phyloP scores from a whole-genome alignment of 192 early-diverging fungal genomes.

The Backusella morwellensis region DNA sequence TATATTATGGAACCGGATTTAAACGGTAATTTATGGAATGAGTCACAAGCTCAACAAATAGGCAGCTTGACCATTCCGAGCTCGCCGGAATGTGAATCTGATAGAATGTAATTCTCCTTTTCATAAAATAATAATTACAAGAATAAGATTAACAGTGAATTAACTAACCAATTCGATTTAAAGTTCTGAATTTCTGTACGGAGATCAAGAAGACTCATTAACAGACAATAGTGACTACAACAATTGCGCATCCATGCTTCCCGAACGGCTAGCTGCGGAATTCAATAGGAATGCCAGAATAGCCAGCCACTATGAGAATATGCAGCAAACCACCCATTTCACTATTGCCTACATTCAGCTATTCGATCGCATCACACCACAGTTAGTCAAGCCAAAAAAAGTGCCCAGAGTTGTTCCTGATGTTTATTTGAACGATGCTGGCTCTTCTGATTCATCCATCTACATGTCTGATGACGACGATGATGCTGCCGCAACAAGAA shows the following conservation, averaged over 20 bases:
- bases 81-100: neutral
- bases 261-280: neutral
- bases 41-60: neutral
- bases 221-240: neutral
- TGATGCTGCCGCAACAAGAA: neutral
- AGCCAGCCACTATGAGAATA: neutral
- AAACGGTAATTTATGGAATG: neutral
- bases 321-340: neutral
- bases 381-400: neutral
- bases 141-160: neutral
- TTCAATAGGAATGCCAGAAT: neutral
- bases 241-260: neutral
- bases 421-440: neutral
- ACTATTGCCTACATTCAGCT: neutral
- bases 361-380: neutral
- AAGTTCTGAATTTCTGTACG: neutral
- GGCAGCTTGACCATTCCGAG: neutral
- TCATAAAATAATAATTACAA: neutral
- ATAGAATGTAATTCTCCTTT: neutral
- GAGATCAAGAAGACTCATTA: neutral
- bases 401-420: neutral
- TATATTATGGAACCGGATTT: neutral
- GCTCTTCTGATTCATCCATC: neutral
- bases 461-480: neutral
- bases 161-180: neutral